Evolutionary conservation across 1,284 basidiomycete species (phyloP).

Genomic region (Trichosporon ovoides): DNA sequence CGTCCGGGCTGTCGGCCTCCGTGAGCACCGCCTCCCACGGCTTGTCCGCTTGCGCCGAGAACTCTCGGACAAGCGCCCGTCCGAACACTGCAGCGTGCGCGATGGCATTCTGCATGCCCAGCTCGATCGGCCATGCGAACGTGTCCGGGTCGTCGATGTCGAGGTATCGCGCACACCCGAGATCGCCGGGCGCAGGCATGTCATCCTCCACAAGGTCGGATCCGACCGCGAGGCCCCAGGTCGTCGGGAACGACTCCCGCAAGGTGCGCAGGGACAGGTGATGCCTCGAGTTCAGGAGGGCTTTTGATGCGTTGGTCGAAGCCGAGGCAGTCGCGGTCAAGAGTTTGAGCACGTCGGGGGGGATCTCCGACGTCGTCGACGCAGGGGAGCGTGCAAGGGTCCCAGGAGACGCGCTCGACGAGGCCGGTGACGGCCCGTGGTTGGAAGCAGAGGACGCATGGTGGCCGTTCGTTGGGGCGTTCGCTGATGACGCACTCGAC

Average conservation of each 20-base stretch:
- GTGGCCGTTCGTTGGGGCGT: background rate
- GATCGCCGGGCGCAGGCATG: conserved; percentile 34
- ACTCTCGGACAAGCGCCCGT: conserved; percentile 37
- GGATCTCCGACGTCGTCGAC: conserved; percentile 18
- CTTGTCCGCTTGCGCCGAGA: conserved; percentile 28
- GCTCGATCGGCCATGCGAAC: conserved; percentile 47
- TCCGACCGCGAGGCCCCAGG: conserved; percentile 34
- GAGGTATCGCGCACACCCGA: conserved; percentile 35
- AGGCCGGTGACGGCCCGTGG: conserved; percentile 23
- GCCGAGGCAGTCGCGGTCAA: conserved; percentile 27
- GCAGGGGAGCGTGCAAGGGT: conserved; percentile 20
- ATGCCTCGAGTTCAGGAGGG: conserved; percentile 34
- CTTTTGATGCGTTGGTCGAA: conserved; percentile 20
- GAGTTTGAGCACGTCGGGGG: conserved; percentile 34
- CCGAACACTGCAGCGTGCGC: conserved; percentile 42
- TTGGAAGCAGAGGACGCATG: conserved; percentile 13
- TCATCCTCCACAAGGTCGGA: conserved; percentile 37
- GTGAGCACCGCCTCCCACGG: conserved; percentile 27
- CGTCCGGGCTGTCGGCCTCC: conserved; percentile 15
- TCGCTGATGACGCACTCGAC: background rate
- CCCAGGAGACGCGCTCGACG: conserved; percentile 17
- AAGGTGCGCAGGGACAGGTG: conserved; percentile 32
- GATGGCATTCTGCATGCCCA: conserved; percentile 41
- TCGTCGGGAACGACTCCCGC: conserved; percentile 30
- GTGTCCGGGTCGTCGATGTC: conserved; percentile 32